Conservation (phyloP, 805 yeast species). For the Metschnikowia gelsemii region DNA sequence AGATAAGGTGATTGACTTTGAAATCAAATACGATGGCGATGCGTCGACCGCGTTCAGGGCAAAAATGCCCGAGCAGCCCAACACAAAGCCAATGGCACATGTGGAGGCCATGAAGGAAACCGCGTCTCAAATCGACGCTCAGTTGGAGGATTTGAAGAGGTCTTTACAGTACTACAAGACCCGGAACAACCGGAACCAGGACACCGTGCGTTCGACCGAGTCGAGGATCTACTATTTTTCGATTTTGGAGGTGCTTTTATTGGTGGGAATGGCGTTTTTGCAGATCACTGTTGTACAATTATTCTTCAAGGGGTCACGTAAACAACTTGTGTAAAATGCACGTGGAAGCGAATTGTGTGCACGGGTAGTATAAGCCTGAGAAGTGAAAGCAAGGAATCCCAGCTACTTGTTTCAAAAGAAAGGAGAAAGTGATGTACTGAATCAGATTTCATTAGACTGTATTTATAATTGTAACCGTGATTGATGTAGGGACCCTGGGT, state of each 20-base stretch:
- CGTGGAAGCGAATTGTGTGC: neutral
- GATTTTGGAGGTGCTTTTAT: conserved; percentile 63
- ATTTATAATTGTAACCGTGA: too few species aligned
- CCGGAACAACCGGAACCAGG: conserved; percentile 88
- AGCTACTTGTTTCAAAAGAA: too few species aligned
- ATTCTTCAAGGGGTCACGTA: conserved; percentile 70
- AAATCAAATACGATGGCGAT: conserved; percentile 56
- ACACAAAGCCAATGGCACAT: conserved; percentile 49
- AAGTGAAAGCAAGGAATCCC: too few species aligned
- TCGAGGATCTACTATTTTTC: conserved; percentile 76
- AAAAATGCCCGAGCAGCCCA: conserved; percentile 53
- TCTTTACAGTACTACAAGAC: conserved; percentile 81
- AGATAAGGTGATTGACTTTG: conserved; percentile 83
- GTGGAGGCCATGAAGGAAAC: conserved; percentile 54
- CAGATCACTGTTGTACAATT: conserved; percentile 69
- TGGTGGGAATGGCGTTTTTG: conserved; percentile 71
- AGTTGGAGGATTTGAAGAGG: conserved; percentile 55
- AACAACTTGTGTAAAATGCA: conserved; percentile 50
- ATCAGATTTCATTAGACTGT: too few species aligned
- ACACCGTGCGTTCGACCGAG: conserved; percentile 79
- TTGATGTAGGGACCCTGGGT: too few species aligned
- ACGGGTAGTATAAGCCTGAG: neutral
- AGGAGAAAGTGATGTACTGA: too few species aligned
- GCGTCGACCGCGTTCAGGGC: conserved; percentile 50
- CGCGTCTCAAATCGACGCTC: conserved; percentile 57